Evolutionary conservation across 768 basidiomycete genomes (phyloP), one percentile per base, ranked within the genome.

Genomic region (Candolleomyces aberdarensis): DNA sequence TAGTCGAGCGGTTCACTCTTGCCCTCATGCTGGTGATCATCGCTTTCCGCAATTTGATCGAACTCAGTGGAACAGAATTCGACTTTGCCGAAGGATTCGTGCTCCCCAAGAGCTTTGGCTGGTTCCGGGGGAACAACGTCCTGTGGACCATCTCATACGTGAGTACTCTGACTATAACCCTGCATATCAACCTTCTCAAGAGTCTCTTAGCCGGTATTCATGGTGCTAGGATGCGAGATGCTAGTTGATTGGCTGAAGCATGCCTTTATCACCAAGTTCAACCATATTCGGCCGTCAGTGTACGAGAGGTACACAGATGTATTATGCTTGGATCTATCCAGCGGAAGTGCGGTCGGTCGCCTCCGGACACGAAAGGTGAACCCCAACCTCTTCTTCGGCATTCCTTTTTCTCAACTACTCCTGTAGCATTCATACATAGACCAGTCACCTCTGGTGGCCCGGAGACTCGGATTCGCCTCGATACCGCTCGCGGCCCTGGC

Each of bases 201-300:
- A 46, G 51, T 26, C 26, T 53, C 40, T 17, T 67, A 97, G 95
- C 97, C 97, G 20, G 94, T 96, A 1, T 65, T 98, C 54, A 91
- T 92, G 2, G 97, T 99, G 3, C 80, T 98, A 72, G 69, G 87
- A 4, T 96, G 94, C 2, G 97, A 99, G 72, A 91, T 93, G 83
- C 72, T 91, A 13, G 97, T 99, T 11, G 97, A 99, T 71, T 99
- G 96, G 96, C 80, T 98, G 55, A 99, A 99, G 72, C 97, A 99
- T 69, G 96, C 96, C 10, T 99, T 98, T 76, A 98, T 99, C 67
- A 96, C 96, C 55, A 99, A 99, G 73, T 98, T 98, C 79, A 99
- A 99, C 67, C 96, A 98, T 68, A 96, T 99, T 51, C 87, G 96
- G 0, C 94, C 95, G 0, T 91, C 89, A 0, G 94, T 98, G 2